These are phyloP conservation scores for Achaetomiella virescens DNA, from an alignment of 495 filamentous ascomycete species.

Conservation along the genomic window DNA sequence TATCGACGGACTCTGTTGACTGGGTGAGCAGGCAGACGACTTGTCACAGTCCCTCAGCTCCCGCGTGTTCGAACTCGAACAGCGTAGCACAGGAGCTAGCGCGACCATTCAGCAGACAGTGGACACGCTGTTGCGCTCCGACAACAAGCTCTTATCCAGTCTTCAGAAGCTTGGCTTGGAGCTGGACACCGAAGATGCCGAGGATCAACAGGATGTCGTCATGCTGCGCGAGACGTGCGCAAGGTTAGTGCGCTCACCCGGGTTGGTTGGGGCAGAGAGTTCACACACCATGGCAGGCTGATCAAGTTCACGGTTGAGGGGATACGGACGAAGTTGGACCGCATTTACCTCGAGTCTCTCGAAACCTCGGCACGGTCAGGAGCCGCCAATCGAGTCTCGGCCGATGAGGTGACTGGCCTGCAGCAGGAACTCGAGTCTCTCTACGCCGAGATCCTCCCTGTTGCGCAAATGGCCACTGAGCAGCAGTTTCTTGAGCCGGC, in stretches of 20 bases:
- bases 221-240: conserved; percentile 40
- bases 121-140: conserved; percentile 33
- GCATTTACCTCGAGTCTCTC: conserved; percentile 40
- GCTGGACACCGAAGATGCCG: conserved; percentile 35
- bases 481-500: conserved; percentile 56
- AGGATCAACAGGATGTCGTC: conserved; percentile 30
- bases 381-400: conserved; percentile 12
- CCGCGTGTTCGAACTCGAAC: conserved; percentile 37
- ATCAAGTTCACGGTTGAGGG: conserved; percentile 46
- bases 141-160: conserved; percentile 43
- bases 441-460: conserved; percentile 55
- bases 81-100: conserved; percentile 23
- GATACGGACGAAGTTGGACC: conserved; percentile 40
- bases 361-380: conserved; percentile 20
- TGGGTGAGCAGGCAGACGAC: conserved; percentile 31
- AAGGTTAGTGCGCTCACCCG: conserved; percentile 15
- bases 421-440: conserved; percentile 57
- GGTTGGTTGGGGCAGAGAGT: background rate
- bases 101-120: conserved; percentile 29
- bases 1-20: background rate
- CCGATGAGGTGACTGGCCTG: conserved; percentile 36
- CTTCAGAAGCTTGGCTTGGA: conserved; percentile 45
- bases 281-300: conserved; percentile 25
- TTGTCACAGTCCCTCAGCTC: conserved; percentile 34
- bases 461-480: conserved; percentile 56